Base-by-base conservation (phyloP, 768 basidiomycete genomes). In the Hysterangium stoloniferum region DNA sequence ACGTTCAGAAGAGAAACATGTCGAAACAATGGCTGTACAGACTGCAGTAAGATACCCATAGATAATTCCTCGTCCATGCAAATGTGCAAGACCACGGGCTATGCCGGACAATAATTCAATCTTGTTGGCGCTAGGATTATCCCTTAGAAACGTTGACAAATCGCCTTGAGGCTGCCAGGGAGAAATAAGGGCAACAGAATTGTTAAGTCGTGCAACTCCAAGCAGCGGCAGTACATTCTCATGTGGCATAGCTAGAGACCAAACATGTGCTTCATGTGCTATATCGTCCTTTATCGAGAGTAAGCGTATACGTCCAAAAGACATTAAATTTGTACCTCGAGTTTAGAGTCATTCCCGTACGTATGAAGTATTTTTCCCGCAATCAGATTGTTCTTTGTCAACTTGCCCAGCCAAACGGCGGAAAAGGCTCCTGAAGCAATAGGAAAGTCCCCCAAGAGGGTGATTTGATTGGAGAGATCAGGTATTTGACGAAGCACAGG, bases 111-210 rank as follows among this genome's bases (percentile, higher is more conserved):
- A 79, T 60, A 82, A 58, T 40, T 64, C 66, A 28, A 80, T 56
- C 45, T 74, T 65, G 52, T 80, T 71, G 5, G 59, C 71, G 3
- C 57, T 59, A 0, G 70, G 66, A 47, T 74, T 56, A 42, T 59
- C 62, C 50, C 67, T 69, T 53, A 80, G 62, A 58, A 79, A 82
- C 20, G 71, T 62, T 47, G 66, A 68, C 46, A 82, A 65, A 6
- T 74, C 77, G 8, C 80, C 79, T 45, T 81, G 79, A 29, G 71
- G 69, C 58, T 78, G 80, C 78, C 79, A 83, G 3, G 75, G 74
- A 4, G 80, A 81, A 0, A 82, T 78, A 77, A 82, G 80, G 13
- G 74, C 80, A 25, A 82, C 68, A 43, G 75, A 74, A 31, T 71
- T 67, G 24, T 66, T 62, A 4, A 70, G 68, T 56, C 76, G 76